A percentile compares a stretch with the other conserved stretches of the same genome.
These are phyloP conservation scores for Chaetomium globosum DNA, from an alignment of 2,329 filamentous ascomycete species.

Conservation along the genomic window DNA sequence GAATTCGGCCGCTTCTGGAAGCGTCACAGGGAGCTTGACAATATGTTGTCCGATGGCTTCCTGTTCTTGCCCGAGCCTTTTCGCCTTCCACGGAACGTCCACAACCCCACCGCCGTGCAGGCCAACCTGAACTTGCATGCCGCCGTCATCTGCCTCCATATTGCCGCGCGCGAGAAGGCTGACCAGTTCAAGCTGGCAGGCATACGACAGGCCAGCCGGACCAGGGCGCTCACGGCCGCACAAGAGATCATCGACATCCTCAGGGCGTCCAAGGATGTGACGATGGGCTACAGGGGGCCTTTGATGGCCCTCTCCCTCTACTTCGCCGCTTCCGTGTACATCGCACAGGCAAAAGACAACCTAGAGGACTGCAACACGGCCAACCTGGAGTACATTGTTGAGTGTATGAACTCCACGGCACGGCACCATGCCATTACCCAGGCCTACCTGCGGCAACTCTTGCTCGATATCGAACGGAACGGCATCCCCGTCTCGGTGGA, in stretches of 20 bases:
- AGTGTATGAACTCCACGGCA: conserved; percentile 76
- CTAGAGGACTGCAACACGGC: conserved; percentile 52
- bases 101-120: conserved; percentile 75
- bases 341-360: conserved; percentile 71
- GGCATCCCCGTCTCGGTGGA: conserved; percentile 40
- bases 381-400: conserved; percentile 73
- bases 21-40: conserved; percentile 80
- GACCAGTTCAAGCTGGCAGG: conserved; percentile 69
- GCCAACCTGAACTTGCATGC: conserved; percentile 88
- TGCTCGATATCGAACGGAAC: conserved; percentile 73
- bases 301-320: conserved; percentile 84
- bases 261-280: conserved; percentile 72
- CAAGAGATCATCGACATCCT: conserved; percentile 84
- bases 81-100: conserved; percentile 68
- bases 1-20: conserved; percentile 81
- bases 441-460: conserved; percentile 81
- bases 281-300: conserved; percentile 68
- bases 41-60: conserved; percentile 74
- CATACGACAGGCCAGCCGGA: conserved; percentile 70
- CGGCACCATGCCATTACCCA: conserved; percentile 74
- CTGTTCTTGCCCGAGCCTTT: conserved; percentile 76
- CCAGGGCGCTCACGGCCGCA: conserved; percentile 75
- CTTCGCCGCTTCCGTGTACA: conserved; percentile 79
- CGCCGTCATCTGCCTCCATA: conserved; percentile 83
- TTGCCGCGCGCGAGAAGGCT: conserved; percentile 82